Evolutionary conservation across 768 basidiomycete species (phyloP).

Genomic region (Heimioporus sp.): DNA sequence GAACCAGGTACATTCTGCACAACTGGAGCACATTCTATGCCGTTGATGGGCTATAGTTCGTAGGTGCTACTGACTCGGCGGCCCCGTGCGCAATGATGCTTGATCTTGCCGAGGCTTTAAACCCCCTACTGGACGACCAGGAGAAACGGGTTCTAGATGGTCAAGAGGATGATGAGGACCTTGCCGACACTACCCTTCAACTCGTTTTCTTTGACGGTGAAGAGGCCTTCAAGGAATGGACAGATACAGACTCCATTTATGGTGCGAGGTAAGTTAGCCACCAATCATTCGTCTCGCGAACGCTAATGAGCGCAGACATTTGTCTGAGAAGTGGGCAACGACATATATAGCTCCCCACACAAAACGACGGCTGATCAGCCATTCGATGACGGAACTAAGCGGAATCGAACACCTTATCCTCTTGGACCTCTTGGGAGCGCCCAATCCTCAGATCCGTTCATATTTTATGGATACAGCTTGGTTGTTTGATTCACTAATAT

Average conservation of each 20-base stretch:
- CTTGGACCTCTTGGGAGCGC: slow-evolving; percentile 86
- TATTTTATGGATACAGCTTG: slow-evolving; percentile 89
- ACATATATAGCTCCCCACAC: slow-evolving; percentile 62
- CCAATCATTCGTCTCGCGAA: background rate
- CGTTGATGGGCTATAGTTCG: slow-evolving; percentile 55
- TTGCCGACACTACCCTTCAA: slow-evolving; percentile 83
- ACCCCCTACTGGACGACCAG: slow-evolving; percentile 65
- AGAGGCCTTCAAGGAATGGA: slow-evolving; percentile 93
- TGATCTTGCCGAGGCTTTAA: slow-evolving; percentile 83
- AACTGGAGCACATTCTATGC: background rate
- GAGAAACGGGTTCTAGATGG: slow-evolving; percentile 52
- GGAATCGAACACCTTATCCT: slow-evolving; percentile 90
- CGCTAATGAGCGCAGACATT: slow-evolving; percentile 54
- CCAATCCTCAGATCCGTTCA: slow-evolving; percentile 70
- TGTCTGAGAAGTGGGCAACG: slow-evolving; percentile 81
- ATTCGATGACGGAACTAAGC: slow-evolving; percentile 59
- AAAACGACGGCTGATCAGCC: slow-evolving; percentile 55
- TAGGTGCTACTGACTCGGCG: slow-evolving; percentile 97
- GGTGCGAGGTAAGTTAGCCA: slow-evolving; percentile 70
- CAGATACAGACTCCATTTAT: slow-evolving; percentile 85
- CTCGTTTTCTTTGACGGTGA: slow-evolving; percentile 97
- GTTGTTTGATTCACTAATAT: slow-evolving; percentile 79
- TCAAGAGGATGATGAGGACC: slow-evolving; percentile 68
- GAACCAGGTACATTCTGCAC: slow-evolving; percentile 58
- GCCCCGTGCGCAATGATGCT: slow-evolving; percentile 94